Percentiles rank a stretch among this genome's conserved stretches.
Evolutionary conservation across 306 rosid species (phyloP).

Genomic region (Pachyrhizus erosus): DNA sequence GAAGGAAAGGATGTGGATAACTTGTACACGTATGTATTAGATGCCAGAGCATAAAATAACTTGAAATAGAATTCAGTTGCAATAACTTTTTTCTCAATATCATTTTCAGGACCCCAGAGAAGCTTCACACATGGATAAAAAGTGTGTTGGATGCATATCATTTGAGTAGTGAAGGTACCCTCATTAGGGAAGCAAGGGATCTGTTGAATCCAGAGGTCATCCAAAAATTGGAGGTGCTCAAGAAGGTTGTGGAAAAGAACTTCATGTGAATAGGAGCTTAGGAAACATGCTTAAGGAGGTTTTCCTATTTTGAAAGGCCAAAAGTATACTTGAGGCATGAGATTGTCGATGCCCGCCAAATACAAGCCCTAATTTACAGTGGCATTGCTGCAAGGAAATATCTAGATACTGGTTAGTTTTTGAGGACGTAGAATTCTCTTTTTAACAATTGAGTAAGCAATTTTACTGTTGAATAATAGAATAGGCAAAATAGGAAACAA

Average conservation of each 20-base stretch:
- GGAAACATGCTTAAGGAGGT: conserved; percentile 3
- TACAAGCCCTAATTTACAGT: neutral
- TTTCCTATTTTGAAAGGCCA: conserved; percentile 3
- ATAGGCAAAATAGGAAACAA: conserved; percentile 9
- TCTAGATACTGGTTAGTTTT: conserved; percentile 17
- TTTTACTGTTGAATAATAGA: neutral
- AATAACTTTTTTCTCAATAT: conserved; percentile 9
- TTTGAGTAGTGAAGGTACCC: conserved; percentile 81
- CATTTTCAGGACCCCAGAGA: conserved; percentile 77
- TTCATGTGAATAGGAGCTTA: conserved; percentile 65
- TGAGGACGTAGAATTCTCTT: neutral
- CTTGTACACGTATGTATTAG: conserved; percentile 74
- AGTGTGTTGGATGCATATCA: conserved; percentile 79
- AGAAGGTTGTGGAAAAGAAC: conserved; percentile 64
- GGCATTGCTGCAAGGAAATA: conserved; percentile 22
- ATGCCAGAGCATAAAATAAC: conserved; percentile 14
- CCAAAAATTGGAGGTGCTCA: conserved; percentile 73
- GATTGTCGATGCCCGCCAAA: conserved; percentile 23
- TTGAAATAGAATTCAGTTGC: conserved; percentile 18
- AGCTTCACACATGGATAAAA: conserved; percentile 80
- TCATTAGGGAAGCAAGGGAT: conserved; percentile 88
- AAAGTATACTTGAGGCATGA: neutral
- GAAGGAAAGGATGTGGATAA: conserved; percentile 77
- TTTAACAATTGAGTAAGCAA: neutral
- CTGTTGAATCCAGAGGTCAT: conserved; percentile 83